phyloP scores from a whole-genome alignment of 1,284 basidiomycete genomes.

The Sporisorium exsertum region DNA sequence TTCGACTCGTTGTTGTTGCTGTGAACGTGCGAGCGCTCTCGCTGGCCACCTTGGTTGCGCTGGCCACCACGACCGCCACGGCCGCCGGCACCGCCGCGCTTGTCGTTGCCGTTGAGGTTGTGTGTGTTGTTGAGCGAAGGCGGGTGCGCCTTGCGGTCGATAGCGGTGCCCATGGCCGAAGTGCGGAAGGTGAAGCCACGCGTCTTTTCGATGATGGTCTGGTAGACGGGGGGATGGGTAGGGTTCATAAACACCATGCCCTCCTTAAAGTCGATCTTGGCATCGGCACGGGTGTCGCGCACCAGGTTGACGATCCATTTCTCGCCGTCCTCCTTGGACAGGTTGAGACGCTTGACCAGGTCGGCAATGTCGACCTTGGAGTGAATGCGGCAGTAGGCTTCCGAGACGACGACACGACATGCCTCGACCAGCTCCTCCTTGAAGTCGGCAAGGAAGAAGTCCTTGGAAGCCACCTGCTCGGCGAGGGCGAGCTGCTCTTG shows the following conservation, averaged over 20 bases:
- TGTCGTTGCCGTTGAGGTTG: constrained; percentile 53
- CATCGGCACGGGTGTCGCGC: constrained; percentile 94
- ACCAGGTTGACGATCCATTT: constrained; percentile 99
- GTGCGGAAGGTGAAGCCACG: constrained; percentile 90
- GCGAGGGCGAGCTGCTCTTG: constrained; percentile 84
- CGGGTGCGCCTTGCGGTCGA: constrained; percentile 74
- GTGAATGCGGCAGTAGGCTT: constrained; percentile 97
- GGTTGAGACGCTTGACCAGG: constrained; percentile 89
- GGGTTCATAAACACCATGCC: constrained; percentile 96
- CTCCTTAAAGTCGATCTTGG: constrained; percentile 96
- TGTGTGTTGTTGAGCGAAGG: constrained; percentile 50
- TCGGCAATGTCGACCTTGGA: constrained; percentile 96
- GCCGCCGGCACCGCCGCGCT: constrained; percentile 52
- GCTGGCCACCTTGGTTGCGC: constrained; percentile 48
- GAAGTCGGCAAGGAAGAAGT: constrained; percentile 93
- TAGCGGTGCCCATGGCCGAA: constrained; percentile 87
- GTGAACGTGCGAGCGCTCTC: constrained; percentile 38
- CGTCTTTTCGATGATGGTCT: constrained; percentile 95
- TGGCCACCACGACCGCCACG: constrained; percentile 59
- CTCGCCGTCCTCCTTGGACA: constrained; percentile 92
- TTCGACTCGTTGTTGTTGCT: constrained; percentile 29
- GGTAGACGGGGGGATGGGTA: constrained; percentile 88
- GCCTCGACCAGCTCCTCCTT: constrained; percentile 95
- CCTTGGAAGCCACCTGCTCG: constrained; percentile 84
- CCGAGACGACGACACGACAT: constrained; percentile 91